Percentiles rank a stretch among this genome's conserved stretches.
phyloP scores from a whole-genome alignment of 176 grass and related monocot genomes.

The Avena atlantica region DNA sequence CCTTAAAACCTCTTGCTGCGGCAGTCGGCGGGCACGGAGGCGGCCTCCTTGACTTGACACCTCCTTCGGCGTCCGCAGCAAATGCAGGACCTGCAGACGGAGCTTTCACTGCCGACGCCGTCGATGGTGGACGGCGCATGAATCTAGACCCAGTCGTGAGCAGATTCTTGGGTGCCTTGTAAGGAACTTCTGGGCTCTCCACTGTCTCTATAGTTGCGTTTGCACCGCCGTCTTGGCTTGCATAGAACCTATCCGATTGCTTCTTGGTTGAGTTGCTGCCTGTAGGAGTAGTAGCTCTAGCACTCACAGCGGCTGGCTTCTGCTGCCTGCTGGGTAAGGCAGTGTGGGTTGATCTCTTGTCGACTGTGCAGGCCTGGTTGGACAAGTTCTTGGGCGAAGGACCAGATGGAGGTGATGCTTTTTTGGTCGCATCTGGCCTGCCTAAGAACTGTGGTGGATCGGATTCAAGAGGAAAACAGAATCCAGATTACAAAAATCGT shows the following conservation, averaged over 20 bases:
- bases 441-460: not conserved
- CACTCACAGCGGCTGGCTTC: not conserved
- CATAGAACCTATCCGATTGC: slow-evolving; percentile 37
- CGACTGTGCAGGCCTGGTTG: not conserved
- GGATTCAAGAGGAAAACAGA: not conserved
- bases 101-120: not conserved
- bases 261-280: slow-evolving; percentile 20
- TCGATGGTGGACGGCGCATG: not conserved
- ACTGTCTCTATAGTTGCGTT: not conserved
- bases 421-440: slow-evolving; percentile 23
- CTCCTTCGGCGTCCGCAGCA: not conserved
- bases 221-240: slow-evolving; percentile 22
- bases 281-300: not conserved
- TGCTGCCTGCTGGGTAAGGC: not conserved
- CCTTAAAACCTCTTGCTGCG: not conserved
- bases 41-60: not conserved
- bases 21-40: not conserved
- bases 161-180: slow-evolving; percentile 46
- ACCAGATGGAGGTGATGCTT: not conserved
- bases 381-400: not conserved
- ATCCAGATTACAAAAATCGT: not conserved
- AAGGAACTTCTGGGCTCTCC: slow-evolving; percentile 9
- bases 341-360: slow-evolving; percentile 30
- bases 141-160: slow-evolving; percentile 23
- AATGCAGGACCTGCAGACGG: not conserved